Percentiles rank a stretch among this genome's conserved stretches.
phyloP scores from a whole-genome alignment of 2,329 filamentous ascomycete genomes.

The Coleophoma cylindrospora region DNA sequence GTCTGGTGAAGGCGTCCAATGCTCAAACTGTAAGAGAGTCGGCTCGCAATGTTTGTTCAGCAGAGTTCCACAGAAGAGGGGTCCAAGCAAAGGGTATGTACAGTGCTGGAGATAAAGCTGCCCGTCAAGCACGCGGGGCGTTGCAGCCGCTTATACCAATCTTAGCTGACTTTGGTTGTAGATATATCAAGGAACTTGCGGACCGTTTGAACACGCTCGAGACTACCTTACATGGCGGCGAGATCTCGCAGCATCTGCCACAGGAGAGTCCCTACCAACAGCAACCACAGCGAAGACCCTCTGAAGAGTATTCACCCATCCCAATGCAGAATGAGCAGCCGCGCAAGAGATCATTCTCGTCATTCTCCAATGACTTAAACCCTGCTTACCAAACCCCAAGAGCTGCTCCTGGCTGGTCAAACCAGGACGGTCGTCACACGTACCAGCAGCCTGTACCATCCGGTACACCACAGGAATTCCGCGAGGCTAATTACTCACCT shows the following conservation, averaged over 20 bases:
- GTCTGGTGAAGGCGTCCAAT: constrained; percentile 60
- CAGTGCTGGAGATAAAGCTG: no score
- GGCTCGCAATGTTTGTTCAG: constrained; percentile 80
- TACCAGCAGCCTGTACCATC: constrained; percentile 9
- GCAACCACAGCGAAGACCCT: constrained; percentile 25
- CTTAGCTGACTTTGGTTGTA: constrained; percentile 27
- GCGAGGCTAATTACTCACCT: constrained; percentile 24
- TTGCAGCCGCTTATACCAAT: constrained; percentile 4
- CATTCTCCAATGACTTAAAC: constrained; percentile 39
- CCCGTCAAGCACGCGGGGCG: not conserved
- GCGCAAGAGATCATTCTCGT: constrained; percentile 41
- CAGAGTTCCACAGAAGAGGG: constrained; percentile 80
- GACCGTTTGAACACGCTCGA: constrained; percentile 81
- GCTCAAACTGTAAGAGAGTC: constrained; percentile 75
- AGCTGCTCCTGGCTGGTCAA: constrained; percentile 14
- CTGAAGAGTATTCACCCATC: constrained; percentile 49
- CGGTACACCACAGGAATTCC: constrained; percentile 10
- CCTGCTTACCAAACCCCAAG: constrained; percentile 31
- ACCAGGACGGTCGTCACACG: constrained; percentile 13
- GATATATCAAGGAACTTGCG: constrained; percentile 87
- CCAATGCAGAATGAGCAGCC: constrained; percentile 31
- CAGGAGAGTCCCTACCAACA: constrained; percentile 29
- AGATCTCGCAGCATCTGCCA: constrained; percentile 35
- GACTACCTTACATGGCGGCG: constrained; percentile 63
- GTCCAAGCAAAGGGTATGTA: constrained; percentile 77